A percentile compares a stretch with the other conserved stretches of the same genome.
Conservation (phyloP, 169 alveolate species). For the Eimeria sp. region DNA sequence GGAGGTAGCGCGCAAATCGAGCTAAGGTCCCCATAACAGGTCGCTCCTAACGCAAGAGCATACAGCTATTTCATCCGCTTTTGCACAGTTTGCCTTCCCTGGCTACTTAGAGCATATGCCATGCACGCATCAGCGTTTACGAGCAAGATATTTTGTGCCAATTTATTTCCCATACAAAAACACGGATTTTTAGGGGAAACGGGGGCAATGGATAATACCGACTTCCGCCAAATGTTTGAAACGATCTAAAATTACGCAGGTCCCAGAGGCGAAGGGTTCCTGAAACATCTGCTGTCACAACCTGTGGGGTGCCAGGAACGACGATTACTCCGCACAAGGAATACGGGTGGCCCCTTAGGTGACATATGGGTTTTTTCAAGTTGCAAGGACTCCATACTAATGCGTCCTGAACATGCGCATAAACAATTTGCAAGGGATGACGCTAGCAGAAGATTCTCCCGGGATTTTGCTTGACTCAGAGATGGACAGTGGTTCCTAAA, state of each 20-base stretch:
- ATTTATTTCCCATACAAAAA: not conserved
- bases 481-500: not conserved
- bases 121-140: not conserved
- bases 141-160: not conserved
- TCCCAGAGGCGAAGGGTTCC: conserved; percentile 87
- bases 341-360: conserved; percentile 84
- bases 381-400: conserved; percentile 87
- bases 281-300: conserved; percentile 85
- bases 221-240: conserved; percentile 76
- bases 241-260: conserved; percentile 85
- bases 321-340: conserved; percentile 85
- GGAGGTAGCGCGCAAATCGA: conserved; percentile 69
- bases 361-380: conserved; percentile 84
- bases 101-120: not conserved
- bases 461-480: not conserved
- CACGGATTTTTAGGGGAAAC: not conserved
- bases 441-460: not conserved
- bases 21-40: conserved; percentile 62
- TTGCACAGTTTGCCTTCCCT: not conserved
- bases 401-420: conserved; percentile 36
- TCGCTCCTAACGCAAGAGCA: conserved; percentile 25
- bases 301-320: conserved; percentile 86
- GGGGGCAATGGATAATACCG: not conserved
- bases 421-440: no score
- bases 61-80: not conserved